Evolutionary conservation across 2,329 filamentous ascomycete genomes (phyloP).

Genomic region (Fusarium dlaminii): DNA sequence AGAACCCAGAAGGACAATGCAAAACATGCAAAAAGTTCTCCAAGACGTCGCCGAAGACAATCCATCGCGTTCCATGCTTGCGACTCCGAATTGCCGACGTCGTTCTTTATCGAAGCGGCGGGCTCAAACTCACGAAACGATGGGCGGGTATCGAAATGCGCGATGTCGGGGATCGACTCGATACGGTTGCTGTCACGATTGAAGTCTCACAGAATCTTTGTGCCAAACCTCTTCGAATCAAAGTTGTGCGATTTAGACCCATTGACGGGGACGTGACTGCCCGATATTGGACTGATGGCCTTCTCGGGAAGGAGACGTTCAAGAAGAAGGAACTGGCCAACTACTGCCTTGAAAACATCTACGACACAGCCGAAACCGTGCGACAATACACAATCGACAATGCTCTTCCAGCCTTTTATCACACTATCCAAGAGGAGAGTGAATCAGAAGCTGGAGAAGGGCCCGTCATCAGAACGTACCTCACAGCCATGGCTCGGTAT

Average conservation of each 20-base stretch:
- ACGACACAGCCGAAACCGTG: constrained; percentile 47
- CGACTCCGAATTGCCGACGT: constrained; percentile 56
- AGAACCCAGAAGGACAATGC: constrained; percentile 49
- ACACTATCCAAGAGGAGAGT: constrained; percentile 33
- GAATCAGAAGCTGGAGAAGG: not conserved
- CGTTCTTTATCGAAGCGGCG: constrained; percentile 54
- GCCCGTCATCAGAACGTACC: constrained; percentile 38
- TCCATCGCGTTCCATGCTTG: constrained; percentile 56
- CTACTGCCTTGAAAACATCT: constrained; percentile 54
- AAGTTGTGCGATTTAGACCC: constrained; percentile 55
- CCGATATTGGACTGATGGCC: constrained; percentile 50
- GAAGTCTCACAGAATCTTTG: constrained; percentile 52
- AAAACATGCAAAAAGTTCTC: constrained; percentile 51
- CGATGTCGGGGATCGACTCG: constrained; percentile 51
- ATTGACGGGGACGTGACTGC: constrained; percentile 49
- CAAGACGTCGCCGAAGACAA: constrained; percentile 56
- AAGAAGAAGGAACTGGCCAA: constrained; percentile 48
- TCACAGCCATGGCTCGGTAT: constrained; percentile 34
- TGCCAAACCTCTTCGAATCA: constrained; percentile 48
- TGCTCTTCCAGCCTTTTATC: constrained; percentile 39
- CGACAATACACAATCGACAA: constrained; percentile 49
- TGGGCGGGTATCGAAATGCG: constrained; percentile 54
- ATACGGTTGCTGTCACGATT: constrained; percentile 46
- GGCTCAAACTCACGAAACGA: constrained; percentile 55
- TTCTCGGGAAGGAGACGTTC: constrained; percentile 35